Base-by-base conservation (phyloP, 345 rosid genomes). In the Lenwebbia sp. region DNA sequence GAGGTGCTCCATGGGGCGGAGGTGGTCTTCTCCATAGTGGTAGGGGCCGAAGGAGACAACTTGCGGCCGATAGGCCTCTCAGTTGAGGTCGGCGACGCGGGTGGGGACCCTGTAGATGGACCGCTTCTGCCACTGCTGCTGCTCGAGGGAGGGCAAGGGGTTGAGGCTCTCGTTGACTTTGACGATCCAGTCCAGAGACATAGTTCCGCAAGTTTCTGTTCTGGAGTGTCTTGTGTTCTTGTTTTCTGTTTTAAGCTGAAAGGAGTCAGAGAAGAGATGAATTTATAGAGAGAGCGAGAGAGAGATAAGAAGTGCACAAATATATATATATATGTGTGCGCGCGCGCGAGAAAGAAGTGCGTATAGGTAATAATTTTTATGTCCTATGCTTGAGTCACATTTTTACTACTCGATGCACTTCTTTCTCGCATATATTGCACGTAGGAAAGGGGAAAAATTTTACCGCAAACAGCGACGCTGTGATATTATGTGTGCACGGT, bases 61-160 rank as follows among this genome's bases (percentile, higher is more conserved):
- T 84, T 86, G 90, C 22, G 92, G 93, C 44, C 25, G 88, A 84
- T 91, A 90, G 55, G 92, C 92, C 78, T 70, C 54, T 76, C 52
- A 88, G 87, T 89, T 92, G 22, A 88, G 85, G 54, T 88, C 90
- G 0, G 84, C 83, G 86, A 91, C 87, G 47, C 86, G 54, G 7
- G 87, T 41, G 25, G 94, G 91, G 21, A 93, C 14, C 83, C 87
- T 89, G 86, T 90, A 91, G 84, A 93, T 92, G 13, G 93, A 91
- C 14, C 90, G 83, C 83, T 91, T 87, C 41, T 83, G 81, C 94
- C 92, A 92, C 4, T 19, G 15, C 41, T 15, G 40, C 15, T 14
- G 75, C 75, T 62, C 8, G 55, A 7, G 7, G 55, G 8, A 53
- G 55, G 55, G 22, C 55, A 53, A 15, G 22, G 22, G 22, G 6